Conservation (phyloP, 1,139 yeast genomes). For the Debaryomycetaceae sp. region DNA sequence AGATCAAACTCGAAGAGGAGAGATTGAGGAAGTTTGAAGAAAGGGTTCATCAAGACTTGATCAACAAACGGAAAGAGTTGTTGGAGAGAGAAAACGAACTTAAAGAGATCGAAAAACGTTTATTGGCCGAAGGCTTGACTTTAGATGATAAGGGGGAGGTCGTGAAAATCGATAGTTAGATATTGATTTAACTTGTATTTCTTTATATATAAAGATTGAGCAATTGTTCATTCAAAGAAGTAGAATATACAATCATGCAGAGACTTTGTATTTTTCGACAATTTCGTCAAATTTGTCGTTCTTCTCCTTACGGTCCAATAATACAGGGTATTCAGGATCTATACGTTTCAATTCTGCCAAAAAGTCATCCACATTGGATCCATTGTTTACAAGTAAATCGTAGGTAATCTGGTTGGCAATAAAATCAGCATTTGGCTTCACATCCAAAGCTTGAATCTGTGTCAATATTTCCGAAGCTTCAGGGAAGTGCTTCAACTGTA, state of each 20-base stretch:
- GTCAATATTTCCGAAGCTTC: slow-evolving; percentile 45
- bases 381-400: slow-evolving; percentile 47
- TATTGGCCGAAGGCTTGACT: slow-evolving; percentile 55
- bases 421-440: slow-evolving; percentile 44
- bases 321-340: slow-evolving; percentile 49
- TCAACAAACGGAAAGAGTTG: slow-evolving; percentile 79
- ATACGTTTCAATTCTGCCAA: slow-evolving; percentile 36
- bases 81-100: slow-evolving; percentile 87
- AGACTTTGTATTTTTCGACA: slow-evolving; percentile 45
- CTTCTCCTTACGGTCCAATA: slow-evolving; percentile 52
- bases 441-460: slow-evolving; percentile 39
- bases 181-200: neutral
- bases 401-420: slow-evolving; percentile 57
- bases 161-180: slow-evolving; percentile 24
- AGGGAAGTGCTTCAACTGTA: slow-evolving; percentile 45
- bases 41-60: slow-evolving; percentile 85
- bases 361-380: slow-evolving; percentile 38
- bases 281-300: slow-evolving; percentile 53
- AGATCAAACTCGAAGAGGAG: slow-evolving; percentile 76
- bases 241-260: slow-evolving; percentile 1
- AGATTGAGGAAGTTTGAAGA: slow-evolving; percentile 76
- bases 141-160: slow-evolving; percentile 42
- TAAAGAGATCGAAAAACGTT: slow-evolving; percentile 73
- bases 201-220: slow-evolving; percentile 1
- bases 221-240: neutral